Base-by-base conservation (phyloP, 768 basidiomycete genomes). In the Pulveroboletus sp. region DNA sequence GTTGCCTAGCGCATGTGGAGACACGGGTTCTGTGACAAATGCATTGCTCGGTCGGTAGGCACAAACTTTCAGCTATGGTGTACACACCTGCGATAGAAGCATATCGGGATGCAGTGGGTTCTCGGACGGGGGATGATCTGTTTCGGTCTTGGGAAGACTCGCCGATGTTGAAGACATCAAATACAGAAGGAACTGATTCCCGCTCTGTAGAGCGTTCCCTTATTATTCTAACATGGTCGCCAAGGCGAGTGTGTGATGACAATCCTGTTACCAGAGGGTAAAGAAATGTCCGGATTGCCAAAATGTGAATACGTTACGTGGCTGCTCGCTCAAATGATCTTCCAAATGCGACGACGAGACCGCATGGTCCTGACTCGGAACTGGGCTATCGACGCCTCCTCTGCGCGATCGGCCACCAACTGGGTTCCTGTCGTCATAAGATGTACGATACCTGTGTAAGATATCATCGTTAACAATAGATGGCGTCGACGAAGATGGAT, bases 131-230 rank as follows among this genome's bases (percentile, higher is more conserved):
- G 0, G 54, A 52, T 26, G 49, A 50, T 42, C 64, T 54, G 27
- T 40, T 53, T 39, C 50, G 46, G 13, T 60, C 57, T n/a, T 55
- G 61, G 21, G 57, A 42, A 9, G 58, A 52, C 21, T 62, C 62
- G 4, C 44, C 50, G 8, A 67, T 54, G 28, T 61, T 55, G 45
- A 68, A 66, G 42, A 68, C 56, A 43, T 66, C 62, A 21, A 66
- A 68, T 2, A 67, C 60, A 17, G 64, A 62, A 4, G 55, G 64
- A 15, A 55, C 56, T 2, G 59, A 42, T 26, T 57, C 65, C 37
- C 55, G 57, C 18, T 64, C 62, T 11, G 26, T n/a, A 6, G 54
- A 51, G 30, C 53, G 66, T 18, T 60, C 54, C 31, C 65, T 45
- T 36, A 63, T 35, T 15, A 65, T 58, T 39, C 65, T 47, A 6